Base-by-base conservation (phyloP, 1,139 yeast species). In the Taphrina populina region DNA sequence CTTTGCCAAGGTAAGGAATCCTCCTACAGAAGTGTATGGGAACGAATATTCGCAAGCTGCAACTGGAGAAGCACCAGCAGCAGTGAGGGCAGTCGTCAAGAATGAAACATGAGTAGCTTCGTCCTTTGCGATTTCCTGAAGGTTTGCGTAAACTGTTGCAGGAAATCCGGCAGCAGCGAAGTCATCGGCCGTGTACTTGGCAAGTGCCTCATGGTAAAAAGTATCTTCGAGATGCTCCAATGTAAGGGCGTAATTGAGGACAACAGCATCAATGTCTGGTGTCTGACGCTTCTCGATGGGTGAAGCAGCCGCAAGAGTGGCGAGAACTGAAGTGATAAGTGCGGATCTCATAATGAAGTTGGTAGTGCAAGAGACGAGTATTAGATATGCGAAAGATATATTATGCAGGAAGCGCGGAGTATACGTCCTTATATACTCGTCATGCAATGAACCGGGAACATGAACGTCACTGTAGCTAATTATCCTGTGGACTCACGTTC, bases 251-350 rank as follows among this genome's bases (percentile, higher is more conserved):
- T 59, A 61, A 32, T 61, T 58, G 21, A 61, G 62, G 34, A 61
- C 58, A 43, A 49, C 60, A 36, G 58, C 62, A 49, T 61, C 62
- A 15, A 40, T 41, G 17, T 40, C 40, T 8, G 44, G 45, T 13
- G 44, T 47, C 46, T 58, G 63, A 56, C 59, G 62, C 62, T 62
- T 61, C 59, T 59, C 63, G 51, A 43, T 52, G 20, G 52, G 46
- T 43, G 58, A 56, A 30, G 59, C 57, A 45, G 43, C 26, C 20
- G 51, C 33, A 47, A 52, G 52, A 23, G 56, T 29, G 17, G 44
- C 51, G 41, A 39, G 36, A 19, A 37, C 32, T 15, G 44, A 30
- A 33, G 47, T 43, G 23, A 49, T 29, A 40, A 33, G 30, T 29
- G 46, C 39, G 27, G 46, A 29, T 41, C 44, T 49, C 54, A 49